A percentile compares a stretch with the other conserved stretches of the same genome.
Evolutionary conservation across 164 flowering plant species (phyloP).

Genomic region (Magnolia kwangsiensis): DNA sequence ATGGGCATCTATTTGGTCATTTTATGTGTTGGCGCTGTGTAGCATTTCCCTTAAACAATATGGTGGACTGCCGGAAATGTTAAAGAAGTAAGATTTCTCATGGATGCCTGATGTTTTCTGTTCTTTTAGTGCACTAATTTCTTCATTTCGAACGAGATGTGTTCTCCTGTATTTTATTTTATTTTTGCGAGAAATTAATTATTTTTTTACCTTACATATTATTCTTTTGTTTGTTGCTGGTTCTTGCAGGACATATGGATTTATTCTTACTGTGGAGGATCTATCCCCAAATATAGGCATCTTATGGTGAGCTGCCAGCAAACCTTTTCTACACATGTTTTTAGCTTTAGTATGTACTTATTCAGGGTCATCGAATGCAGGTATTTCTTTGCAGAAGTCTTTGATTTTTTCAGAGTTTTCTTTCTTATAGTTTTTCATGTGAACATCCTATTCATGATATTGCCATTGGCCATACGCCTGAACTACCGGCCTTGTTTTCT

Average conservation of each 20-base stretch:
- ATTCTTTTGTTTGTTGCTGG: constrained; percentile 7
- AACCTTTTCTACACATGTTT: not conserved
- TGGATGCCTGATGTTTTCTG: not conserved
- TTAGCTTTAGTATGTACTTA: not conserved
- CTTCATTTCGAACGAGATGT: not conserved
- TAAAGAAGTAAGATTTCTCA: constrained; percentile 51
- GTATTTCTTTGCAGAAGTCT: constrained; percentile 99
- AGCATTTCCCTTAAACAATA: constrained; percentile 50
- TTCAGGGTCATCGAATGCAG: constrained; percentile 36
- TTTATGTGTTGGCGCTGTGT: constrained; percentile 62
- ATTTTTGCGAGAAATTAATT: not conserved
- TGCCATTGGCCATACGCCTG: constrained; percentile 84
- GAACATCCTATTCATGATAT: constrained; percentile 82
- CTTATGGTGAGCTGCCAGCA: constrained; percentile 57
- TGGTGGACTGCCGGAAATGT: constrained; percentile 82
- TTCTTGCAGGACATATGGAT: constrained; percentile 85
- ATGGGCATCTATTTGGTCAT: constrained; percentile 69
- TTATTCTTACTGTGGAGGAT: constrained; percentile 82
- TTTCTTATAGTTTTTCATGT: constrained; percentile 83
- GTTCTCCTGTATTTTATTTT: not conserved
- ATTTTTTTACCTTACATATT: not conserved
- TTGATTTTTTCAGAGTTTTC: constrained; percentile 82
- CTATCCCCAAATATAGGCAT: constrained; percentile 95
- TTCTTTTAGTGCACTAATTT: not conserved
- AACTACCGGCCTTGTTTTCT: constrained; percentile 89